Percentiles rank a stretch among this genome's conserved stretches.
These are phyloP conservation scores for Monilinia polystroma DNA, from an alignment of 2,329 filamentous ascomycete genomes.

Conservation along the genomic window DNA sequence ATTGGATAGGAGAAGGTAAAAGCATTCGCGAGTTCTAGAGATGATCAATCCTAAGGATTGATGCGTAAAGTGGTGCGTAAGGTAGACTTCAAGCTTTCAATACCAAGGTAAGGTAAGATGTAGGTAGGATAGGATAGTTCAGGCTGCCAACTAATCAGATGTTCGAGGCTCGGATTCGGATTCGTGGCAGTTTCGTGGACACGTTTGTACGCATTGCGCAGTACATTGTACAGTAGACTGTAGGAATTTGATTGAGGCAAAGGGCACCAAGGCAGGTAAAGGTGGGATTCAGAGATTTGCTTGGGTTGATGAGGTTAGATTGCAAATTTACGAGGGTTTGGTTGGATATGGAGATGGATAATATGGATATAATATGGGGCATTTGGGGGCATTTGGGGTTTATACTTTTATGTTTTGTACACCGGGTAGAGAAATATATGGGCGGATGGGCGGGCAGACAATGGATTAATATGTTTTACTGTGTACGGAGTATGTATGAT, in stretches of 20 bases:
- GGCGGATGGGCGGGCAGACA: too few relatives aligned
- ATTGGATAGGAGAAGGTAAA: too few relatives aligned
- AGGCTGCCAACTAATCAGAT: neutral
- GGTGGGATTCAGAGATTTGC: neutral
- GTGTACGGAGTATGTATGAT: too few relatives aligned
- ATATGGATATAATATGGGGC: neutral
- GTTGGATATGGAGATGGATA: too few relatives aligned
- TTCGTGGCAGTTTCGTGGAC: slow-evolving; percentile 17
- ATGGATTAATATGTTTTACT: too few relatives aligned
- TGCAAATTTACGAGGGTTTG: too few relatives aligned
- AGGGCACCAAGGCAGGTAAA: neutral
- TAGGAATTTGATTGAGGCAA: neutral
- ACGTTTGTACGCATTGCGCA: neutral
- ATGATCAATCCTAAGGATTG: too few relatives aligned
- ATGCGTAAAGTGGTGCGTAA: too few relatives aligned
- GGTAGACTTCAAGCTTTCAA: too few relatives aligned
- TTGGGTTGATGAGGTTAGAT: neutral
- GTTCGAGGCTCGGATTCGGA: slow-evolving; percentile 11
- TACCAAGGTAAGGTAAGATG: too few relatives aligned
- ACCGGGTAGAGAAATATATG: neutral
- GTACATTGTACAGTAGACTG: too few relatives aligned
- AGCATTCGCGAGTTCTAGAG: too few relatives aligned
- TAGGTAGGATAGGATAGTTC: neutral
- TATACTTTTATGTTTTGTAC: neutral
- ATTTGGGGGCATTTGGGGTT: neutral